Conservation (phyloP, 2,329 filamentous ascomycete species). For the Colletotrichum sp. region DNA sequence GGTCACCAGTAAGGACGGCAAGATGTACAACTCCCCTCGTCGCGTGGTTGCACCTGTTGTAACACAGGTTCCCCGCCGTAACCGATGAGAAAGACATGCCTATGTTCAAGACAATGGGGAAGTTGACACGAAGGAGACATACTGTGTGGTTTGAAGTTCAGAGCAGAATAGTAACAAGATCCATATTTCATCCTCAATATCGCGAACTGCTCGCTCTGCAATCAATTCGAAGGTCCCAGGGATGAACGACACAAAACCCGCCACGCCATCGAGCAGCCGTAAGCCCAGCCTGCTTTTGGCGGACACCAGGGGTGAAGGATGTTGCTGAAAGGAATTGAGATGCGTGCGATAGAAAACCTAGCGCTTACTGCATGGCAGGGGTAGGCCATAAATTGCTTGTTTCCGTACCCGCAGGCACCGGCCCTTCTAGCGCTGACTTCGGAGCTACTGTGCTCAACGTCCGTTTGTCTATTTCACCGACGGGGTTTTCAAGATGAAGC, state of each 20-base stretch:
- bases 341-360: neutral
- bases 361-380: neutral
- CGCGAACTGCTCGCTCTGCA: neutral
- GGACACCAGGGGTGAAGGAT: neutral
- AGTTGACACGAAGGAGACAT: neutral
- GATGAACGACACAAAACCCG: neutral
- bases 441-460: neutral
- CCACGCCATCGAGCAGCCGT: neutral
- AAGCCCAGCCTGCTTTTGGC: neutral
- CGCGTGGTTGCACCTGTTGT: slow-evolving; percentile 26
- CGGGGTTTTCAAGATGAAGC: neutral
- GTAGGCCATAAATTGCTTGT: neutral
- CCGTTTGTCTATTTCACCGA: neutral
- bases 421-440: neutral
- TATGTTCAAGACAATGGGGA: neutral
- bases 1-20: slow-evolving; percentile 28
- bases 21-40: slow-evolving; percentile 24
- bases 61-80: neutral
- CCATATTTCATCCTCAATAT: neutral
- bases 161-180: neutral
- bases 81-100: neutral
- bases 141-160: neutral
- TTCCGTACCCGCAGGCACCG: neutral
- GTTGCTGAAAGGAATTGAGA: neutral
- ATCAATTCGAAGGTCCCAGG: neutral